Base-by-base conservation (phyloP, 208 protist genomes). In the Leptomonas seymouri region DNA sequence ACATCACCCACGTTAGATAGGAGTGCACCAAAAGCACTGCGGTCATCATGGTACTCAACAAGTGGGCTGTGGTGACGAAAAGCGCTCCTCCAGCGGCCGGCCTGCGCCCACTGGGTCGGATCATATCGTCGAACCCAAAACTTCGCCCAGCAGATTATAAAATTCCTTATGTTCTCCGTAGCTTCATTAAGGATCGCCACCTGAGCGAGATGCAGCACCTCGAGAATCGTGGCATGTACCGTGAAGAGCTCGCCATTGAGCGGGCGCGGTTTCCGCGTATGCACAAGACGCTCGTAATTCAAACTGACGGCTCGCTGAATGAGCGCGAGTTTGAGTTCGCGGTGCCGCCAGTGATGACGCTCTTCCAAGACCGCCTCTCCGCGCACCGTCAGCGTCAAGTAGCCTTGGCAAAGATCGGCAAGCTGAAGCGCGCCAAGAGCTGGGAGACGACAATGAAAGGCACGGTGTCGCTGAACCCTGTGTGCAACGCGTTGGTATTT, bases 201-300 rank as follows among this genome's bases (percentile, higher is more conserved):
- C 74, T 80, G 39, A 93, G 83, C 69, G 85, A 93, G 53, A 78
- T 95, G 79, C 90, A 97, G 67, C 87, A 97, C 80, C 48, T 97
- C 16, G 90, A 97, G 75, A 95, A 95, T 69, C 82, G 90, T 20
- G 89, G 90, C 50, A 95, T 97, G 90, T 95, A 93, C 56, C 76
- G 84, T 41, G 90, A 97, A 77, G 90, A 97, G 82, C 78, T 97
- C 25, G 65, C 46, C 23, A 94, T 97, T 77, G 93, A 97, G 75
- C 88, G 93, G 23, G 67, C 86, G 18, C 75, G 89, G 23, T 95
- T 97, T 65, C 93, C 93, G 4, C 89, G 88, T 18, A 69, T 92
- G 67, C 60, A 86, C 58, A 93, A 91, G 65, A 90, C 86, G 28
- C 68, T 97, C 16, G 76, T 62, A 0, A 89, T 97, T 28, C 90